Evolutionary conservation across 495 filamentous ascomycete genomes (phyloP).

Genomic region (Penicillium lagena): DNA sequence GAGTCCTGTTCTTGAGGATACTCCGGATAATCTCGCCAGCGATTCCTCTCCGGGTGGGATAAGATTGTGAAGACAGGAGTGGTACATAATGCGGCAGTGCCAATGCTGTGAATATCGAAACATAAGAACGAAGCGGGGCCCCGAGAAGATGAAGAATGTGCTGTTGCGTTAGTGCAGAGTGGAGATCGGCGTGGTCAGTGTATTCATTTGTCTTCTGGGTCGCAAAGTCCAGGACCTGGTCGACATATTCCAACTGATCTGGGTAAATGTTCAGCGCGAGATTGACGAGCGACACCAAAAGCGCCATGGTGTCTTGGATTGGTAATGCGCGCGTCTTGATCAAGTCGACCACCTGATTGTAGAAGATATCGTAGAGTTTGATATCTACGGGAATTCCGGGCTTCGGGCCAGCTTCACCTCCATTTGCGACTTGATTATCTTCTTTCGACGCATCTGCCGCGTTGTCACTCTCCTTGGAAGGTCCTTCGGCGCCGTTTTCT

Average conservation of each 20-base stretch:
- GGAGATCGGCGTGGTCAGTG: constrained; percentile 88
- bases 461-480: constrained; percentile 17
- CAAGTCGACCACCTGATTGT: constrained; percentile 89
- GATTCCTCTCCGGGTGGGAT: constrained; percentile 82
- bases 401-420: constrained; percentile 23
- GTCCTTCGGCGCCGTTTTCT: constrained; percentile 27
- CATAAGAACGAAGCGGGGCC: constrained; percentile 81
- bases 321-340: constrained; percentile 85
- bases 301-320: constrained; percentile 89
- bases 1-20: constrained; percentile 72
- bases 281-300: constrained; percentile 87
- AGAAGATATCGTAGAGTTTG: constrained; percentile 95
- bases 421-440: constrained; percentile 14
- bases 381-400: constrained; percentile 73
- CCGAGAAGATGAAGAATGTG: constrained; percentile 83
- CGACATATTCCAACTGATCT: constrained; percentile 85
- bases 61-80: constrained; percentile 86
- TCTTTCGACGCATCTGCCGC: constrained; percentile 18
- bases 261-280: constrained; percentile 94
- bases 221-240: constrained; percentile 87
- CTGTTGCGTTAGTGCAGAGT: constrained; percentile 79
- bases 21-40: constrained; percentile 79
- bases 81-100: constrained; percentile 87
- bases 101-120: constrained; percentile 88
- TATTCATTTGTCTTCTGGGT: constrained; percentile 82